phyloP scores from a whole-genome alignment of 176 grass and related monocot species.

The Oryza glaberrima region DNA sequence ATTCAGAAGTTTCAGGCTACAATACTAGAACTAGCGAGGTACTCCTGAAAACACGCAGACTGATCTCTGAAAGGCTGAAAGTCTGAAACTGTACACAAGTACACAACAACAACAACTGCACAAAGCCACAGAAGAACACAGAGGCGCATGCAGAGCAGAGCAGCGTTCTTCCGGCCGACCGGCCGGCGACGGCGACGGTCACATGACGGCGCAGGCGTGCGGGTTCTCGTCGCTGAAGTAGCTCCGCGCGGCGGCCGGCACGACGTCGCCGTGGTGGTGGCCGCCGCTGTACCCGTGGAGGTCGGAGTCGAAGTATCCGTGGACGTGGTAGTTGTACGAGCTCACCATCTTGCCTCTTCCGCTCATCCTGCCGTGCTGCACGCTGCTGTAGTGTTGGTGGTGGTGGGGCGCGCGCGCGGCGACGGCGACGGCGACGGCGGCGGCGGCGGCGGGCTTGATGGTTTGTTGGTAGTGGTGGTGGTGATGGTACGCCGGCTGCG shows the following conservation, averaged over 20 bases:
- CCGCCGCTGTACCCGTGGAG: slow-evolving; percentile 51
- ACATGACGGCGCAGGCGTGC: slow-evolving; percentile 71
- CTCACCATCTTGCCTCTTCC: background rate
- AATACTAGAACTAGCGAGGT: background rate
- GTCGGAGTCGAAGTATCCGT: slow-evolving; percentile 62
- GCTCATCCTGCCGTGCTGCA: background rate
- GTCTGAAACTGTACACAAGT: too few species aligned
- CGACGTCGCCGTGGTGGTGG: slow-evolving; percentile 2
- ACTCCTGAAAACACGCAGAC: background rate
- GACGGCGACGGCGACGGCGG: background rate
- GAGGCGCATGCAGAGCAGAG: background rate
- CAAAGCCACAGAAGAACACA: background rate
- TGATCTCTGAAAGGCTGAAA: too few species aligned
- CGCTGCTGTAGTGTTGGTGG: slow-evolving; percentile 17
- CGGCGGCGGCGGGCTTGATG: background rate
- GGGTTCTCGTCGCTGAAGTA: slow-evolving; percentile 94
- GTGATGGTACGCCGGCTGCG: slow-evolving; percentile 25
- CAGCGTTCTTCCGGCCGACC: too few species aligned
- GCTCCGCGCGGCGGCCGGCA: slow-evolving; percentile 33
- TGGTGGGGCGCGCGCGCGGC: slow-evolving; percentile 15
- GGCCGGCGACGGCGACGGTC: background rate
- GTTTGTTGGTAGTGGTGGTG: background rate
- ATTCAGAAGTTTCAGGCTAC: background rate
- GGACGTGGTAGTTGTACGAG: slow-evolving; percentile 84
- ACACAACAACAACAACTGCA: too few species aligned